phyloP scores from a whole-genome alignment of 2,329 filamentous ascomycete species.

The Penicillium decumbens region DNA sequence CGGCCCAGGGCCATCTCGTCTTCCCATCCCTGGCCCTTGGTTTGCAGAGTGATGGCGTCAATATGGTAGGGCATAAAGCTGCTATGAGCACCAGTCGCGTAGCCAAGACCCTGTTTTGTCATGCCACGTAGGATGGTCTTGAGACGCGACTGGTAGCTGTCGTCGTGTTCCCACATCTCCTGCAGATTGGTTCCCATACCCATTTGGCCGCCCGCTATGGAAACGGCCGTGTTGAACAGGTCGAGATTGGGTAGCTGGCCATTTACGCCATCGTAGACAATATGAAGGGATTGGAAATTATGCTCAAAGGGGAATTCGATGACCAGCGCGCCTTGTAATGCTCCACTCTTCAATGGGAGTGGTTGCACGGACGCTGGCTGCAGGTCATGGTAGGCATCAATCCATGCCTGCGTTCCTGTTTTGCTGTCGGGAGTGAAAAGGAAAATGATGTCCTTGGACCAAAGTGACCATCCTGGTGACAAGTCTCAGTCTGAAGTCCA shows the following conservation, averaged over 20 bases:
- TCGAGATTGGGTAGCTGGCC: conserved; percentile 94
- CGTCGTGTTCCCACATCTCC: conserved; percentile 72
- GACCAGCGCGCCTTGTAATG: conserved; percentile 87
- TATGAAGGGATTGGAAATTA: conserved; percentile 79
- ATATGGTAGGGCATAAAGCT: conserved; percentile 97
- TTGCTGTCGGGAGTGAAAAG: conserved; percentile 83
- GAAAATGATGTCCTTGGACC: conserved; percentile 98
- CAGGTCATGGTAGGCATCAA: conserved; percentile 92
- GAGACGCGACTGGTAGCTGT: conserved; percentile 75
- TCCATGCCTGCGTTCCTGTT: conserved; percentile 90
- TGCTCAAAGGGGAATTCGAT: conserved; percentile 85
- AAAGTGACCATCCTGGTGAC: conserved; percentile 75
- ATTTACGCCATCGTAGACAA: conserved; percentile 93
- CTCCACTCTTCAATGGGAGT: conserved; percentile 84
- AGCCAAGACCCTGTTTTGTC: conserved; percentile 83
- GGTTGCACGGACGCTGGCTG: conserved; percentile 68
- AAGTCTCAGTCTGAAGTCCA: conserved; percentile 14
- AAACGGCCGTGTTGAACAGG: conserved; percentile 87
- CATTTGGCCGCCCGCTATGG: conserved; percentile 87
- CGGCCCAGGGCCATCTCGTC: conserved; percentile 95
- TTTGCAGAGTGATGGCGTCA: conserved; percentile 88
- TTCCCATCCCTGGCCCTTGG: conserved; percentile 87
- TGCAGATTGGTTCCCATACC: conserved; percentile 79
- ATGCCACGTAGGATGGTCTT: conserved; percentile 88
- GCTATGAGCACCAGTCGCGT: conserved; percentile 85